These are phyloP conservation scores for Rhodotorula sphaerocarpa DNA, from an alignment of 768 basidiomycete genomes.

Conservation along the genomic window DNA sequence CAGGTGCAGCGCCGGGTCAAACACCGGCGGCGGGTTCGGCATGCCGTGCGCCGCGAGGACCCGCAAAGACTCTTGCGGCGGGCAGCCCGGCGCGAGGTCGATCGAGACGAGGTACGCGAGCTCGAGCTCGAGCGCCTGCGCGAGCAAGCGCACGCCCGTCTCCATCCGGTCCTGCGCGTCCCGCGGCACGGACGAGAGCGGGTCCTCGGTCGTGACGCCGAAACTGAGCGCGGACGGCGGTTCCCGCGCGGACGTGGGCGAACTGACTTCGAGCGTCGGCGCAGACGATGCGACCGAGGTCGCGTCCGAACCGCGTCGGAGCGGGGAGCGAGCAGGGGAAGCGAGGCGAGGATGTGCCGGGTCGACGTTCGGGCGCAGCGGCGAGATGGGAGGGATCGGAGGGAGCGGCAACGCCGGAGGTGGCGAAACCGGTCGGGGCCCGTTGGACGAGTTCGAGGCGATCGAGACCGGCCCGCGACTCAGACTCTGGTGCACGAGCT, in stretches of 20 bases:
- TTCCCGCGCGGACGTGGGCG: not conserved
- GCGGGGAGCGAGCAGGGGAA: slow-evolving; percentile 6
- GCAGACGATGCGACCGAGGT: slow-evolving; percentile 6
- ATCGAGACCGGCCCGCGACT: not conserved
- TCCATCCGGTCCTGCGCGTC: slow-evolving; percentile 88
- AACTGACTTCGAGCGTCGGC: not conserved
- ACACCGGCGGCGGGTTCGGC: slow-evolving; percentile 31
- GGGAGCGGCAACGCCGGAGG: not conserved
- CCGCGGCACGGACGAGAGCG: slow-evolving; percentile 21
- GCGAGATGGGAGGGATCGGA: not conserved
- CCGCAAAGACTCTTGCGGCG: slow-evolving; percentile 1
- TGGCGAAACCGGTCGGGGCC: not conserved
- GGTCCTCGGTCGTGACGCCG: slow-evolving; percentile 24
- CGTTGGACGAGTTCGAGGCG: not conserved
- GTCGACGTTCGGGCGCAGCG: not conserved
- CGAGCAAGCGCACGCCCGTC: slow-evolving; percentile 55
- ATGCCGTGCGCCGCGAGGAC: slow-evolving; percentile 33
- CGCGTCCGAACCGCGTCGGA: slow-evolving; percentile 17
- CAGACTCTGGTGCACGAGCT: not conserved
- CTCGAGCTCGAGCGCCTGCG: slow-evolving; percentile 18
- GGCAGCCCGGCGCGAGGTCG: not conserved
- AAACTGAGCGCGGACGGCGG: slow-evolving; percentile 18
- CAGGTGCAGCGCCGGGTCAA: slow-evolving; percentile 36
- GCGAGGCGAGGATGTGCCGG: not conserved
- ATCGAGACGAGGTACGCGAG: slow-evolving; percentile 29